phyloP scores from a whole-genome alignment of 106 monocot species.

The Amphibolis antarctica region DNA sequence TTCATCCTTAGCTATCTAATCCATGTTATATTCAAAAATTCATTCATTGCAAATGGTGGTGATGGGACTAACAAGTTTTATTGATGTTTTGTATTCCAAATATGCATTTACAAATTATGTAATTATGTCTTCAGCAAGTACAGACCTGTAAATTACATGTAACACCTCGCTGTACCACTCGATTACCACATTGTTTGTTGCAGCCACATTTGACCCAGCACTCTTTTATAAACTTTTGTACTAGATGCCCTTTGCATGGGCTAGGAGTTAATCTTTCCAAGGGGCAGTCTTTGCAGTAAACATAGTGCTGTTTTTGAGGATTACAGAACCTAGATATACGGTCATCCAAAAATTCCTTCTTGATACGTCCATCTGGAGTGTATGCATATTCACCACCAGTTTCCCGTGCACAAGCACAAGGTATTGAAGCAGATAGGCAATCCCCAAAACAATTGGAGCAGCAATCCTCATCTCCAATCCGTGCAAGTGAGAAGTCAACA shows the following conservation, averaged over 20 bases:
- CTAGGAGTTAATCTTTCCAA: conserved; percentile 51
- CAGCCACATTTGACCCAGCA: conserved; percentile 96
- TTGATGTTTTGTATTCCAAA: too few relatives aligned
- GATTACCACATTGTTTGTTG: conserved; percentile 62
- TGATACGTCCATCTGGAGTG: conserved; percentile 45
- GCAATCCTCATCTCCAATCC: conserved; percentile 85
- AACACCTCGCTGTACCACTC: conserved; percentile 81
- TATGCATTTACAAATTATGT: too few relatives aligned
- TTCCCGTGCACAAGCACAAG: conserved; percentile 78
- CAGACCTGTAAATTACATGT: conserved; percentile 47
- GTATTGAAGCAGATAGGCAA: conserved; percentile 52
- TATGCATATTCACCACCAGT: conserved; percentile 84
- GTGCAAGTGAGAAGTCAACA: conserved; percentile 63
- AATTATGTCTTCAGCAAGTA: not conserved
- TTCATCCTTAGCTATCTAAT: too few relatives aligned
- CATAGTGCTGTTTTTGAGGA: conserved; percentile 24
- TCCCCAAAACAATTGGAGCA: conserved; percentile 65
- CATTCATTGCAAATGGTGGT: too few relatives aligned
- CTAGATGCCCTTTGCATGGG: conserved; percentile 57
- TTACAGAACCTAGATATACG: conserved; percentile 29
- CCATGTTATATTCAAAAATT: too few relatives aligned
- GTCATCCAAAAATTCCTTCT: conserved; percentile 46
- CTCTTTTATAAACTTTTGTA: conserved; percentile 71
- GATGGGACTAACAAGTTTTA: too few relatives aligned
- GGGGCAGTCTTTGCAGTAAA: conserved; percentile 71